phyloP scores from a whole-genome alignment of 805 yeast species.

The Priceomyces castillae region DNA sequence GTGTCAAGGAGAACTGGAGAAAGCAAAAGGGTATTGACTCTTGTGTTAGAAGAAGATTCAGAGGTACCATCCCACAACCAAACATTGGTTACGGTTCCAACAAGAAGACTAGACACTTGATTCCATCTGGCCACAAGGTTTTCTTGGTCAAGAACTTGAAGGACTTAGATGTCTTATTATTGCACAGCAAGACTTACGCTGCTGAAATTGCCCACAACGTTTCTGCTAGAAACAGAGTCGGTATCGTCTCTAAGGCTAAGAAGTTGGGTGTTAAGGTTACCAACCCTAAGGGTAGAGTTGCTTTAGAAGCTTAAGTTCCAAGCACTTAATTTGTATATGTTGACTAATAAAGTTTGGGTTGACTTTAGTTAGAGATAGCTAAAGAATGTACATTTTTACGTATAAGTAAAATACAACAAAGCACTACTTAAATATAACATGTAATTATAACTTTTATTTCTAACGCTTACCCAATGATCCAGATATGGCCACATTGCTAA shows the following conservation, averaged over 20 bases:
- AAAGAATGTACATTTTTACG: slow-evolving; percentile 14
- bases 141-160: slow-evolving; percentile 88
- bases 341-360: slow-evolving; percentile 13
- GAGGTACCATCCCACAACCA: slow-evolving; percentile 99
- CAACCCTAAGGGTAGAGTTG: slow-evolving; percentile 98
- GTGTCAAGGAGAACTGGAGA: slow-evolving; percentile 99
- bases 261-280: slow-evolving; percentile 98
- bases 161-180: slow-evolving; percentile 91
- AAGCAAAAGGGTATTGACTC: slow-evolving; percentile 99
- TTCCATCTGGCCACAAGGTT: slow-evolving; percentile 98
- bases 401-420: slow-evolving; percentile 3
- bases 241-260: slow-evolving; percentile 94
- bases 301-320: slow-evolving; percentile 83
- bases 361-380: slow-evolving; percentile 13
- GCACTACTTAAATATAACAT: neutral
- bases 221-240: slow-evolving; percentile 97
- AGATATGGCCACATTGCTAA: slow-evolving; percentile 30
- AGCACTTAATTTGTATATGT: slow-evolving; percentile 7
- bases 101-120: slow-evolving; percentile 95
- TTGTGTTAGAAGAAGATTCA: slow-evolving; percentile 99
- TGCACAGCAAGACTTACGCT: slow-evolving; percentile 98
- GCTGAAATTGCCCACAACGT: slow-evolving; percentile 99
- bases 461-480: slow-evolving; percentile 23
- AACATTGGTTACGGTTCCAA: slow-evolving; percentile 99
- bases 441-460: neutral